Evolutionary conservation across 2,329 filamentous ascomycete species (phyloP).

Genomic region (Cordyceps tenuipes): DNA sequence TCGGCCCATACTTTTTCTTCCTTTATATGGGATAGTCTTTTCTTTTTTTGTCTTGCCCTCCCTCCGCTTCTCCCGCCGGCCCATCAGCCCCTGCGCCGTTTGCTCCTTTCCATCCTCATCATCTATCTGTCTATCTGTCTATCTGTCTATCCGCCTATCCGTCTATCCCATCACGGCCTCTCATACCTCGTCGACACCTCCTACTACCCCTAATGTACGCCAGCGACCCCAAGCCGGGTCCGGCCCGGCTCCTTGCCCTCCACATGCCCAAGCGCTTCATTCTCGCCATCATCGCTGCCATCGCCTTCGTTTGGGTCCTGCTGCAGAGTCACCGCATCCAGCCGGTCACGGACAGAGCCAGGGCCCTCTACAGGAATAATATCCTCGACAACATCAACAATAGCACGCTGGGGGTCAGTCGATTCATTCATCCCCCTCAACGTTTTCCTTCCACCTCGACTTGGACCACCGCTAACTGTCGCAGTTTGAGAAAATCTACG

Average conservation of each 20-base stretch:
- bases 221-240: neutral
- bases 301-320: constrained; percentile 7
- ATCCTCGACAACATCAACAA: constrained; percentile 10
- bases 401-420: constrained; percentile 8
- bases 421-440: neutral
- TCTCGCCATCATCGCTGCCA: neutral
- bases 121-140: neutral
- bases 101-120: neutral
- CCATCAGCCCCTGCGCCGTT: neutral
- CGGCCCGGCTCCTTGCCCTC: neutral
- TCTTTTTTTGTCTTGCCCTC: neutral
- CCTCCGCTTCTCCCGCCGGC: neutral
- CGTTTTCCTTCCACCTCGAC: neutral
- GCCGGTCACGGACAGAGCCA: neutral
- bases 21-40: neutral
- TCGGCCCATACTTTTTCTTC: neutral
- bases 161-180: too few species aligned
- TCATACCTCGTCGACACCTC: too few species aligned
- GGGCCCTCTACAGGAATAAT: neutral
- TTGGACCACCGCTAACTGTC: neutral
- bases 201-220: neutral
- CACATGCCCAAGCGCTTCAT: constrained; percentile 7
- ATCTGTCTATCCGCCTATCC: too few species aligned
- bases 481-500: constrained; percentile 25
- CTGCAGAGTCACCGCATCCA: constrained; percentile 8